Base-by-base conservation (phyloP, 1,284 basidiomycete genomes). In the Cystobasidium pallidum region DNA sequence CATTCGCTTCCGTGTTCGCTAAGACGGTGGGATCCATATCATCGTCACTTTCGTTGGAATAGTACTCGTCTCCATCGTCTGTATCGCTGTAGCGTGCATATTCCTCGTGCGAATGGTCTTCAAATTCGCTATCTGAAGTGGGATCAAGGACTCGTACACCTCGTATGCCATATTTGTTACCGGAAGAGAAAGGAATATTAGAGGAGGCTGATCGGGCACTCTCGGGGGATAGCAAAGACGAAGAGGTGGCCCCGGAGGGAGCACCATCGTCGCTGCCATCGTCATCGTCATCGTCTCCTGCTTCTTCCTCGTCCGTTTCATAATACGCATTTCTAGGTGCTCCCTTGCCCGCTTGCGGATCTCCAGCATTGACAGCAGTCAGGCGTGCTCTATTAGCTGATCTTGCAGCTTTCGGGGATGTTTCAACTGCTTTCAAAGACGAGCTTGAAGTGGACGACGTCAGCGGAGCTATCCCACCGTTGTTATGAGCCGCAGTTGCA, bases 1-100 rank as follows among this genome's bases (percentile, higher is more conserved):
- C 36, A n/a, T 71, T 71, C 30, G 68, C 68, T 41, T 54, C 49
- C 19, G 68, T 71, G 39, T 71, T 71, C 26, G 68, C 68, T n/a
- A 32, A 26, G 4, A 71, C 47, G 19, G 59, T 59, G 10, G 59
- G 59, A 39, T 71, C 68, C 15, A 66, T 21, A 30, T 66, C 47
- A 24, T 61, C 55, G 30, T 51, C 54, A 34, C 62, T 39, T 34
- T 70, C 67, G 47, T 70, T 61, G 19, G 54, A 52, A 10, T 61
- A 47, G 26, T 47, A 49, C 51, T 70, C 67, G 26, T 70, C 58
- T 36, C 32, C 47, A 26, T 70, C 67, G 32, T 52, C 58, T 39
- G 54, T 47, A 13, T 49, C 58, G 10, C 41, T 55, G 7, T 19
- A 21, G 43, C n/a, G 32, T 13, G 24, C 26, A 32, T 47, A 64